A percentile compares a stretch with the other conserved stretches of the same genome.
These are phyloP conservation scores for Cryptosporidium viatorum DNA, from an alignment of 169 alveolate species.

Conservation along the genomic window DNA sequence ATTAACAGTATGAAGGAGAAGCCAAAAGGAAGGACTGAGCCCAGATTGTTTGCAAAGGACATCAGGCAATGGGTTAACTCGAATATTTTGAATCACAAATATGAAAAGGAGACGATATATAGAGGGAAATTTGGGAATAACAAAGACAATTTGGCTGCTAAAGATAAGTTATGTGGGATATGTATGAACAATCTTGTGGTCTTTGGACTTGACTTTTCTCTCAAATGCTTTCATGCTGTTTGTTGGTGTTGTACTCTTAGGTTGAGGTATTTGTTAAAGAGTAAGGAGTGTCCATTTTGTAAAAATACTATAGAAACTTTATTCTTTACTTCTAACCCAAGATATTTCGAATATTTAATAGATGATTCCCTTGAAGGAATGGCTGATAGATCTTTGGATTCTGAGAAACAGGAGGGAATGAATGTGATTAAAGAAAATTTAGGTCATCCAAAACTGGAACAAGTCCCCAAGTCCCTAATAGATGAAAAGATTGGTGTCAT, in stretches of 20 bases:
- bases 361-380: conserved; percentile 37
- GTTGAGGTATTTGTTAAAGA: conserved; percentile 39
- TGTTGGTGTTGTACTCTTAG: conserved; percentile 74
- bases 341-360: conserved; percentile 25
- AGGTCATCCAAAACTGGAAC: conserved; percentile 17
- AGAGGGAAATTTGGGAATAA: neutral
- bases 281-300: conserved; percentile 71
- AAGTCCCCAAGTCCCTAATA: neutral
- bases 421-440: neutral
- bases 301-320: conserved; percentile 21
- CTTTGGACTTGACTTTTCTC: conserved; percentile 58
- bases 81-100: neutral
- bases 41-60: conserved; percentile 51
- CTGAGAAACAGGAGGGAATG: neutral
- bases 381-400: neutral
- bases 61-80: conserved; percentile 63
- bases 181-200: conserved; percentile 56
- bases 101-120: neutral
- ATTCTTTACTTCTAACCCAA: conserved; percentile 41
- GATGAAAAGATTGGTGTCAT: conserved; percentile 29
- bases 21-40: neutral
- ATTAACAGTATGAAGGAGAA: conserved; percentile 26
- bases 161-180: conserved; percentile 36
- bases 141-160: neutral
- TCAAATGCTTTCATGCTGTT: conserved; percentile 39